Evolutionary conservation across 1,284 basidiomycete genomes (phyloP), one percentile per base, ranked within the genome.

Genomic region (Phellinidium pouzarii): DNA sequence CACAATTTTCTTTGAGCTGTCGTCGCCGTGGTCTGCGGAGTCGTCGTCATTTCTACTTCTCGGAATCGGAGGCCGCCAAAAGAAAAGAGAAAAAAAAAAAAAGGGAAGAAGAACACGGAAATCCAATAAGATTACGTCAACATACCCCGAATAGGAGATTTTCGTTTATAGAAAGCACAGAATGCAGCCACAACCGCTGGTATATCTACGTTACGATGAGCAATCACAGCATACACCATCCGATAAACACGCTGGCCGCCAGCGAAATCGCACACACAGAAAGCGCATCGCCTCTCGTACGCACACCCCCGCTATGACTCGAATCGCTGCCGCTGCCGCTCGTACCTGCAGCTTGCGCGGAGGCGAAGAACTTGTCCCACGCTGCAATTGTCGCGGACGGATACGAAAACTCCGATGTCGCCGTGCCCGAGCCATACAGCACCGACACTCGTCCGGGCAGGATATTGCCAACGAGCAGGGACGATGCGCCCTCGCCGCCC

Each of bases 361-460:
- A 57, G 20, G 50, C 58, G 51, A 68, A 61, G 59, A 62, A 69
- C 45, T 53, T 62, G 38, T 72, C 64, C 83, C 83, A 86, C 1
- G 79, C 78, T 8, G 72, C 72, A 38, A 78, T 68, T 0, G 80
- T 83, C 0, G 75, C 74, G 1, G 68, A 62, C 11, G 80, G 79
- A 57, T 72, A 78, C 17, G 75, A 64, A 57, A 75, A 76, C 4
- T 75, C 79, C 12, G 74, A 77, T 46, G 68, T 68, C 9, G 74
- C 76, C 5, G 72, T 69, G 0, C 69, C 72, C 3, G 69, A 66
- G 1, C 79, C 79, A 48, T 75, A 75, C 52, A 73, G 78, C n/a
- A 84, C 74, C 5, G 68, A 74, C 19, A 75, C 73, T 45, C 70
- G 69, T 5, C 77, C 82, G 2, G 73, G 71, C 11, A 85, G 58